These are phyloP conservation scores for Tulasnella sp. DNA, from an alignment of 768 basidiomycete genomes.

Conservation along the genomic window DNA sequence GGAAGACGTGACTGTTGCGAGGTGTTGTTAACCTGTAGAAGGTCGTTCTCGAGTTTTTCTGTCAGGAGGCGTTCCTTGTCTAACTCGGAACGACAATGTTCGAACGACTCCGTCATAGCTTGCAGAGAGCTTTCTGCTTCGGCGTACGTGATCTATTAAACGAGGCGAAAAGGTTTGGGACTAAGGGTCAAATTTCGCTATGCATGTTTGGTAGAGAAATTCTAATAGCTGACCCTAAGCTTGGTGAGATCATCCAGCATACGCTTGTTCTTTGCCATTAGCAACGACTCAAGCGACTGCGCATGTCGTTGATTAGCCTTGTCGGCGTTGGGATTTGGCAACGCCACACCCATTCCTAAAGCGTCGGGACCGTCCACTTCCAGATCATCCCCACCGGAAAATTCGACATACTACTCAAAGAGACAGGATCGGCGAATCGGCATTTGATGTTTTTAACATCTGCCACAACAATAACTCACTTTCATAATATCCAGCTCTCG, in stretches of 20 bases:
- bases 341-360: constrained; percentile 35
- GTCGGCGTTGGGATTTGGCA: constrained; percentile 83
- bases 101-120: constrained; percentile 45
- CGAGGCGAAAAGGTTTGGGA: neutral
- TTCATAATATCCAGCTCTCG: constrained; percentile 98
- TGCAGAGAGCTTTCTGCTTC: constrained; percentile 67
- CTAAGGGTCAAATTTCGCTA: neutral
- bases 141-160: constrained; percentile 58
- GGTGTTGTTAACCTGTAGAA: constrained; percentile 74
- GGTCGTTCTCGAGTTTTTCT: constrained; percentile 85
- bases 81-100: constrained; percentile 49
- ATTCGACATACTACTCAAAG: constrained; percentile 95
- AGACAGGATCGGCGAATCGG: neutral
- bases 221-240: constrained; percentile 50
- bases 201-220: neutral
- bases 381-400: constrained; percentile 76
- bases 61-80: constrained; percentile 70
- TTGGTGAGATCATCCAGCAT: constrained; percentile 88
- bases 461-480: constrained; percentile 34
- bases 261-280: constrained; percentile 88
- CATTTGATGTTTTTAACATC: neutral
- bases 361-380: constrained; percentile 43
- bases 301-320: constrained; percentile 64
- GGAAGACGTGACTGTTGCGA: constrained; percentile 33
- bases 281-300: constrained; percentile 78